Base-by-base conservation (phyloP, 208 protist genomes). In the Polymyxa betae region DNA sequence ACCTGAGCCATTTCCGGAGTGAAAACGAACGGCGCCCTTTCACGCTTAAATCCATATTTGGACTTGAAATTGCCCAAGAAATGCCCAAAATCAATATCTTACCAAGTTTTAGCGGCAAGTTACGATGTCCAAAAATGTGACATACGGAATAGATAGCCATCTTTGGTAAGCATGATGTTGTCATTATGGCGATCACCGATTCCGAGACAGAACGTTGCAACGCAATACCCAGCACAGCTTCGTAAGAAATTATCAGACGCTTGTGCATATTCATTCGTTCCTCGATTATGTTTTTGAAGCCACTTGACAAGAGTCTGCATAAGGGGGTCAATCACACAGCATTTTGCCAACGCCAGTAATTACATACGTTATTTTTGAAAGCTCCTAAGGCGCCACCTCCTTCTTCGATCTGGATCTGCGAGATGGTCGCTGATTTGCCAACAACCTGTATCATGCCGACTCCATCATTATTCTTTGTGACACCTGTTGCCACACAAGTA, bases 21-120 rank as follows among this genome's bases (percentile, higher is more conserved):
- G 82, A 98, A 97, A 45, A 98, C 95, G 90, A 97, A 98, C 24
- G 97, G 97, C 0, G 95, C 94, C 10, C 94, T 95, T 92, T 98
- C 97, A n/a, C 97, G 90, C 92, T 98, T 97, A 72, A 98, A 94
- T 40, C 96, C 97, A 77, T 97, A 96, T 88, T 97, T 98, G 0
- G 93, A 96, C 94, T 99, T 98, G 93, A 97, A 98, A 91, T 98
- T 97, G 16, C 97, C 97, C 0, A 98, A 91, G 89, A 98, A 98
- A 92, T 98, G 97, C 41, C 97, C 97, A 94, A 98, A 99, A 93
- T 99, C 97, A 91, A 98, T 98, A 93, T 98, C 49, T 60, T 5
- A 60, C 5, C 12, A 24, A 60, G 24, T 60, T 24, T 29, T 29
- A 29, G 5, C 12, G 24, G 24, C 60, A 96, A 96, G 93, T 94